Percentiles rank a stretch among this genome's conserved stretches.
These are phyloP conservation scores for Colletotrichum scovillei DNA, from an alignment of 2,329 filamentous ascomycete genomes.

Conservation along the genomic window DNA sequence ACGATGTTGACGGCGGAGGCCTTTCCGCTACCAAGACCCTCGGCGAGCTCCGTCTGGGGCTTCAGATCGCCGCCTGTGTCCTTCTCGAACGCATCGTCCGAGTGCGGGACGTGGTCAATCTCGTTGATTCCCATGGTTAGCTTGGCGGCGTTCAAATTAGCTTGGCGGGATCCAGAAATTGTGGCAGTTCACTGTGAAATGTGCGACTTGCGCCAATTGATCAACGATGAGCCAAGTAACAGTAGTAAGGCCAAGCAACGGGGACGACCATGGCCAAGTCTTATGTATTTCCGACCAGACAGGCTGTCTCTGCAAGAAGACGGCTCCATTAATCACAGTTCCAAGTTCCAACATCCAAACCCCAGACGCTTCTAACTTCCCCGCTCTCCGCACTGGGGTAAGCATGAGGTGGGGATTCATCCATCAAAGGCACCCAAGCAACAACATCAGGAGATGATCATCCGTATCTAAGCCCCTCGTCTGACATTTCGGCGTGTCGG, in stretches of 20 bases:
- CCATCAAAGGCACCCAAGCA: conserved; percentile 4
- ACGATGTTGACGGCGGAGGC: no score
- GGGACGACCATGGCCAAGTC: background rate
- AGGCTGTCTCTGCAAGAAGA: background rate
- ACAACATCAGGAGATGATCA: conserved; percentile 18
- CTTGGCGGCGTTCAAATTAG: background rate
- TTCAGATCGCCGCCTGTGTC: no score
- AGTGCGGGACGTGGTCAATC: no score
- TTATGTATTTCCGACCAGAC: background rate
- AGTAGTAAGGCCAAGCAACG: conserved; percentile 1
- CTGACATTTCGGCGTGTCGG: conserved; percentile 8
- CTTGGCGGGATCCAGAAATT: conserved; percentile 8
- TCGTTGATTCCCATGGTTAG: no score
- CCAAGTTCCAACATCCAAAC: background rate
- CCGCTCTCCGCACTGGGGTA: conserved; percentile 7
- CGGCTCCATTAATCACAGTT: conserved; percentile 6
- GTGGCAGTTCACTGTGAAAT: background rate
- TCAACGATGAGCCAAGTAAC: conserved; percentile 11
- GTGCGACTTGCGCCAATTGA: conserved; percentile 14
- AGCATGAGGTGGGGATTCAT: conserved; percentile 9
- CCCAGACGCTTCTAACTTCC: conserved; percentile 5
- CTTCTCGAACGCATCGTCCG: no score
- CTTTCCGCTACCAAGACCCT: no score
- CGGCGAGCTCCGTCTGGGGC: no score
- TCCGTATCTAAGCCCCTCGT: conserved; percentile 3